Evolutionary conservation across 495 filamentous ascomycete species (phyloP).

Genomic region (Talaromyces wortmannii): DNA sequence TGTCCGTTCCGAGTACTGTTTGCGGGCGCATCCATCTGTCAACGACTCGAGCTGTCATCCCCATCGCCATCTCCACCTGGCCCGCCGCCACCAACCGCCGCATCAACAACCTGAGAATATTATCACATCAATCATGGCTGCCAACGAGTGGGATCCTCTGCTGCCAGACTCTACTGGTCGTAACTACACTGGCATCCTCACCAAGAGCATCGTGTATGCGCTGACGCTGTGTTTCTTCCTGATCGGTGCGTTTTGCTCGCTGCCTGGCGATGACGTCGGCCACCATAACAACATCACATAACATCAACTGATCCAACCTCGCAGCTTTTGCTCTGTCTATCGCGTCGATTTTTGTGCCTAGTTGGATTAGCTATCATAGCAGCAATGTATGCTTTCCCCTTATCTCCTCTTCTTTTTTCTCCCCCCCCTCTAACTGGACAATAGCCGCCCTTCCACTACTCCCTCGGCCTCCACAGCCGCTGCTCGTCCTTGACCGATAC

Average conservation of each 20-base stretch:
- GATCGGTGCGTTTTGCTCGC: conserved; percentile 41
- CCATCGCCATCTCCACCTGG: not conserved
- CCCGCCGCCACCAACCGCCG: not conserved
- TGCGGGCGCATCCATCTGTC: too few relatives aligned
- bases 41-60: too few relatives aligned
- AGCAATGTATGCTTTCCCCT: conserved; percentile 36
- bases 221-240: conserved; percentile 51
- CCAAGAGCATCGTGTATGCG: conserved; percentile 50
- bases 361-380: conserved; percentile 73
- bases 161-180: conserved; percentile 21
- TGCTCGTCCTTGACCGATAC: conserved; percentile 60
- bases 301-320: too few relatives aligned
- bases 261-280: not conserved
- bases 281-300: too few relatives aligned
- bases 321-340: conserved; percentile 75
- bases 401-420: not conserved
- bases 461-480: conserved; percentile 71
- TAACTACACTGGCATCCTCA: conserved; percentile 41
- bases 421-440: conserved; percentile 16
- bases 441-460: conserved; percentile 48
- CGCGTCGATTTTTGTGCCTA: conserved; percentile 62
- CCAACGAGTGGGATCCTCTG: conserved; percentile 12
- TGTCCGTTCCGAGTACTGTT: too few relatives aligned
- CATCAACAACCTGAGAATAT: not conserved
- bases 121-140: not conserved